Conservation (phyloP, 805 yeast genomes). For the Candida xiaguanensis region DNA sequence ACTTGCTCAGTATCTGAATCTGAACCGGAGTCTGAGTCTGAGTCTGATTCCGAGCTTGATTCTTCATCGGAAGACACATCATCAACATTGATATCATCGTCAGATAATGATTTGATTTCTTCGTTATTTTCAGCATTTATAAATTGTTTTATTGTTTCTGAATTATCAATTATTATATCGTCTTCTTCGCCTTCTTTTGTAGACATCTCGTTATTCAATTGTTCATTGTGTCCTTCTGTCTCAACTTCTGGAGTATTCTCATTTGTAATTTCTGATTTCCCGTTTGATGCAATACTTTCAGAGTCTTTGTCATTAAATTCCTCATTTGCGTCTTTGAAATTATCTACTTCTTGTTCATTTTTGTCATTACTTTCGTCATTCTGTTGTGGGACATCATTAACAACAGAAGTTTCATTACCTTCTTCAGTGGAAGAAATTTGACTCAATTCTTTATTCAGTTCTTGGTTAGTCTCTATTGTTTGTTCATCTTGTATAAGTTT, state of each 20-base stretch:
- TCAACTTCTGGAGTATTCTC: not conserved
- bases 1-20: slow-evolving; percentile 54
- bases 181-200: not conserved
- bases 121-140: slow-evolving; percentile 1
- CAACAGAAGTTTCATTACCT: not conserved
- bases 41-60: slow-evolving; percentile 11
- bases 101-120: slow-evolving; percentile 16
- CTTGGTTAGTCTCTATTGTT: too few relatives aligned
- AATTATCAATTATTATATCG: not conserved
- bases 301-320: not conserved
- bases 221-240: not conserved
- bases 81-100: slow-evolving; percentile 25
- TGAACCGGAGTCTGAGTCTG: slow-evolving; percentile 15
- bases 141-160: not conserved
- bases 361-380: not conserved
- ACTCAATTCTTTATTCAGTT: too few relatives aligned
- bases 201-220: not conserved
- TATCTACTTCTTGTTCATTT: slow-evolving; percentile 1
- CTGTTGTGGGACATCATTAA: not conserved
- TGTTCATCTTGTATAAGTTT: not conserved
- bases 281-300: not conserved
- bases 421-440: not conserved
- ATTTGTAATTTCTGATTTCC: not conserved
- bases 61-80: slow-evolving; percentile 12
- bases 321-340: slow-evolving; percentile 1